A percentile compares a stretch with the other conserved stretches of the same genome.
Evolutionary conservation across 306 rosid species (phyloP).

Genomic region (Dalbergia cultrata): DNA sequence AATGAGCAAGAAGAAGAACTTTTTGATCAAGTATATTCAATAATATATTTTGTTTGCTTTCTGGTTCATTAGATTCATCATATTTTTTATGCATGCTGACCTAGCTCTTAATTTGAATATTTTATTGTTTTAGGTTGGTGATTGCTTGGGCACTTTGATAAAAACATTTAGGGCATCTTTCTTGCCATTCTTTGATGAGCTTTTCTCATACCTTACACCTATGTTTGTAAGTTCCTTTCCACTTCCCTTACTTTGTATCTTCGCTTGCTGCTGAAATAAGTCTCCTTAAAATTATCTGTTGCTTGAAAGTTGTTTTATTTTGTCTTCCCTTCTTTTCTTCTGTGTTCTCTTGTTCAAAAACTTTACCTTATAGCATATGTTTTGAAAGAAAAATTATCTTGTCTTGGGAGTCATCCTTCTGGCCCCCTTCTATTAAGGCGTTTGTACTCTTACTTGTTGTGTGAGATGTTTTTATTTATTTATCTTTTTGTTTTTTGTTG

Average conservation of each 20-base stretch:
- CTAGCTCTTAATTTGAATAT: slow-evolving; percentile 29
- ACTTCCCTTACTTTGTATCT: background rate
- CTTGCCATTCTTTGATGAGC: slow-evolving; percentile 95
- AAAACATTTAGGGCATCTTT: slow-evolving; percentile 89
- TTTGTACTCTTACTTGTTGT: slow-evolving; percentile 8
- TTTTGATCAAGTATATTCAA: slow-evolving; percentile 79
- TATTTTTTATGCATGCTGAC: slow-evolving; percentile 22
- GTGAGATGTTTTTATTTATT: background rate
- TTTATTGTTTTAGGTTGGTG: slow-evolving; percentile 77
- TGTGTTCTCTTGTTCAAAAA: background rate
- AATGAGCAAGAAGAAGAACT: slow-evolving; percentile 99
- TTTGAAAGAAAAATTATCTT: background rate
- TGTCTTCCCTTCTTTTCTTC: slow-evolving; percentile 14
- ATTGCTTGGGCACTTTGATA: slow-evolving; percentile 93
- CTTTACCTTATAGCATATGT: slow-evolving; percentile 9
- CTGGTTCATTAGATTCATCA: slow-evolving; percentile 22
- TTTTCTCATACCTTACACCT: slow-evolving; percentile 85
- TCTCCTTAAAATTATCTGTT: background rate
- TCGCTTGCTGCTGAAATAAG: slow-evolving; percentile 17
- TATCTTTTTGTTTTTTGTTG: too few relatives aligned
- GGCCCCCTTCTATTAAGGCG: background rate
- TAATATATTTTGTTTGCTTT: slow-evolving; percentile 26
- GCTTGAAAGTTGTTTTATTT: slow-evolving; percentile 12
- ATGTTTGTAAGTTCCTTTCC: slow-evolving; percentile 83
- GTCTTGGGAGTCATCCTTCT: background rate